Evolutionary conservation across 495 filamentous ascomycete genomes (phyloP), one percentile per base, ranked within the genome.

Genomic region (Wilcoxina mikolae): DNA sequence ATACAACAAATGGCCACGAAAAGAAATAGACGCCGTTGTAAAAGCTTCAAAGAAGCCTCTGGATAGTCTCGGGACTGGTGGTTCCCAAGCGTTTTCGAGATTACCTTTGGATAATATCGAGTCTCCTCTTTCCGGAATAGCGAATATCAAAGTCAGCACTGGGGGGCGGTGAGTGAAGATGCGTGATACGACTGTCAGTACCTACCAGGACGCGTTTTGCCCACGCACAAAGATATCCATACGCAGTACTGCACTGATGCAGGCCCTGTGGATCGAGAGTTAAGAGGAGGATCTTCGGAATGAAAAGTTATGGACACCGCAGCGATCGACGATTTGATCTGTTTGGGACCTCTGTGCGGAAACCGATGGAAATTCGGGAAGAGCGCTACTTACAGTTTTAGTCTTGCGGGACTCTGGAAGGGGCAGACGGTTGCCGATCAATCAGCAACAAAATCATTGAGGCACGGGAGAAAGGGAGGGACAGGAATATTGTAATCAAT

Each of bases 181-280:
- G 46, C 25, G 46, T 49, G 46, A 49, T 49, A 49, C 46, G 46
- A 29, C 12, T 15, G 23, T 49, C 12, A 18, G 33, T 52, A 39
- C 46, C 46, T 52, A 52, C 49, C 28, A 52, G 49, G 29, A n/a
- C 29, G 29, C 33, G 28, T 22, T 52, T 52, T 52, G 20, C 33
- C 27, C 33, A 38, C 28, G 33, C 23, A 50, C 47, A 17, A 52
- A 39, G 49, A 17, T 52, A 52, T 23, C 49, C 33, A 41, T 52
- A 52, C 49, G 12, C 27, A 50, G 24, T 12, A 12, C 12, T 25
- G n/a, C 31, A 52, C 49, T 52, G 33, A 52, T 27, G 28, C 52
- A 57, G 54, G 56, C 60, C 55, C 62, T 59, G 62, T 60, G 62
- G 62, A 65, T 65, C 62, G 62, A 65, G 58, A 54, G 61, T 65